Evolutionary conservation across 495 filamentous ascomycete species (phyloP), one percentile per base, ranked within the genome.

Genomic region (Neurospora terricola): DNA sequence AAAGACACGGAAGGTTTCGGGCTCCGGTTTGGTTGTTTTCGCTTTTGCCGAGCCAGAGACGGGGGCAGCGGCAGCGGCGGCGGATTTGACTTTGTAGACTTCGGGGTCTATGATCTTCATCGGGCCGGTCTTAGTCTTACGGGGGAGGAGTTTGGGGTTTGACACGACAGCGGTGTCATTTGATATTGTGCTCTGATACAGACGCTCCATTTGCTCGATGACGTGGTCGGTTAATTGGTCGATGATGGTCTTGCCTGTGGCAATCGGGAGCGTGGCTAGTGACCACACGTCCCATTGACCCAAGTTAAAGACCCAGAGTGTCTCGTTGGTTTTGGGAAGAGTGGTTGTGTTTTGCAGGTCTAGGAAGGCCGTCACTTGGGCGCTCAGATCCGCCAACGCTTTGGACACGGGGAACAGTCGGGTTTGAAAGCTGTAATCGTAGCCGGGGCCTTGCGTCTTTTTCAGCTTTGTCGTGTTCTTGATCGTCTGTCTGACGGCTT

Each of bases 271-370:
- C 9, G 79, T 75, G 1, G 85, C 81, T 8, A 86, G 78, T n/a
- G 81, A 73, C 79, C 83, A 86, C 48, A 86, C 76, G 40, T 87
- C 85, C 83, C 83, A 86, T 62, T 83, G 81, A 4, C 85, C 85
- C 16, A 86, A 74, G 14, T 81, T 82, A 8, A 87, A 78, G 2
- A 86, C 76, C 78, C 82, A 86, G 11, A 87, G 71, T 0, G 82
- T 86, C 69, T 86, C 83, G 7, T 66, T 34, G 6, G 27, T 27
- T 12, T 62, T 73, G 14, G 80, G 78, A 8, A 80, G 69, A 2
- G 37, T 38, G 4, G 16, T 69, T 14, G 80, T 76, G 21, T 45
- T 71, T 18, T 80, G 73, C 2, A 74, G 73, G 11, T 79, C 45
- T 45, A 86, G 77, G 71, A 84, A 87, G 5, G 73, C 69, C 16